Base-by-base conservation (phyloP, 129 eudicot species). In the Rutidosis leptorrhynchoides region DNA sequence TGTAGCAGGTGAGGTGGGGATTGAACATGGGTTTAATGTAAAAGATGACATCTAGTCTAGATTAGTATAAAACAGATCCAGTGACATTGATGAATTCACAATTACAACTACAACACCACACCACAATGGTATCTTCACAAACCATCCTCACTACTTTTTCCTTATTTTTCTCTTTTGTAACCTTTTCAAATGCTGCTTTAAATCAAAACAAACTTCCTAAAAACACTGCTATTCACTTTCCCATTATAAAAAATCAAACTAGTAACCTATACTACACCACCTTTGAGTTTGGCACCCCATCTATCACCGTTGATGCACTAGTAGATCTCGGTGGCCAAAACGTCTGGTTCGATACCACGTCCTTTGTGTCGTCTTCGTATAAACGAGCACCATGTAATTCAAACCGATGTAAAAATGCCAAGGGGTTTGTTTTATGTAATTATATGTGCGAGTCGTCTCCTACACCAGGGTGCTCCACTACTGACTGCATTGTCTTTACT, bases 321-420 rank as follows among this genome's bases (percentile, higher is more conserved):
- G 24, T 85, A 1, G 85, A 85, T 59, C 81, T 85, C 5, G 83
- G 85, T 7, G 82, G 71, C 15, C 67, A 69, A 33, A 55, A 57
- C 54, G 64, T 71, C 2, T 82, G 85, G 85, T 60, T 79, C 29
- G 80, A 83, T 45, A 73, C 79, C 60, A 66, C 26, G 3, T 74
- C 74, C 7, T 85, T 70, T 51, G 3, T 32, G 24, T 76, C 85
- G 4, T 52, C 88, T 25, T 19, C 85, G 16, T 85, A 85, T 27
- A 74, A 71, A 45, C 79, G 75, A 24, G 65, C 70, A 16, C 33
- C 46, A 0, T 82, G 92, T 20, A 73, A 71, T 19, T 69, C 84
- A 11, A 30, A 33, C 51, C 45, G 59, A 33, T 85, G 92, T 35
- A 63, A 62, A 37, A 65, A 59, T 23, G 65, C 79, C 46, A 62